phyloP scores from a whole-genome alignment of 768 basidiomycete species.

The Crepidotus variabilis region DNA sequence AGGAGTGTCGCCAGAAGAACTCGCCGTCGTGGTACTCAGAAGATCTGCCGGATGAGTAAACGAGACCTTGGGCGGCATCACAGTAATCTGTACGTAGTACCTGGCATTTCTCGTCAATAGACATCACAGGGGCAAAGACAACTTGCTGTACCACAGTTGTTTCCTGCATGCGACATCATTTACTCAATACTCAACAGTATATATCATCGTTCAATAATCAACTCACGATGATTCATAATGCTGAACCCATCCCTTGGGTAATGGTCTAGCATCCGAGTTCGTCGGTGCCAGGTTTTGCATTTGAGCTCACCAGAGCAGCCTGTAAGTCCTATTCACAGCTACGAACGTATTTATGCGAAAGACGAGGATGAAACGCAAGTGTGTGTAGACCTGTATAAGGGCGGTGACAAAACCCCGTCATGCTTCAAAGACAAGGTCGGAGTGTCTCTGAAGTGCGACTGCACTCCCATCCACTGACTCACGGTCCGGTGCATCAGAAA shows the following conservation, averaged over 20 bases:
- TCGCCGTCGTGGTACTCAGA: neutral
- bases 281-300: slow-evolving; percentile 6
- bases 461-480: too few species aligned
- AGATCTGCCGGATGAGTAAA: slow-evolving; percentile 29
- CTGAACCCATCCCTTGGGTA: slow-evolving; percentile 31
- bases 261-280: slow-evolving; percentile 21
- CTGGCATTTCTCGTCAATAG: slow-evolving; percentile 8
- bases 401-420: too few species aligned
- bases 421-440: too few species aligned
- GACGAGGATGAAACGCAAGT: too few species aligned
- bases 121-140: neutral
- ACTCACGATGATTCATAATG: slow-evolving; percentile 29
- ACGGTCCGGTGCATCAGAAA: too few species aligned
- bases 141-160: slow-evolving; percentile 17
- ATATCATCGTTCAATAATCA: slow-evolving; percentile 2
- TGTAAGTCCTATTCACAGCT: too few species aligned
- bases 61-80: slow-evolving; percentile 28
- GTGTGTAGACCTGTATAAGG: too few species aligned
- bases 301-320: neutral
- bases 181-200: neutral
- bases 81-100: slow-evolving; percentile 32
- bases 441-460: too few species aligned
- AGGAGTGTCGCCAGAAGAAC: slow-evolving; percentile 1
- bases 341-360: too few species aligned
- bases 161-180: slow-evolving; percentile 9